phyloP scores from a whole-genome alignment of 768 basidiomycete genomes.

The Cystofilobasidium macerans region DNA sequence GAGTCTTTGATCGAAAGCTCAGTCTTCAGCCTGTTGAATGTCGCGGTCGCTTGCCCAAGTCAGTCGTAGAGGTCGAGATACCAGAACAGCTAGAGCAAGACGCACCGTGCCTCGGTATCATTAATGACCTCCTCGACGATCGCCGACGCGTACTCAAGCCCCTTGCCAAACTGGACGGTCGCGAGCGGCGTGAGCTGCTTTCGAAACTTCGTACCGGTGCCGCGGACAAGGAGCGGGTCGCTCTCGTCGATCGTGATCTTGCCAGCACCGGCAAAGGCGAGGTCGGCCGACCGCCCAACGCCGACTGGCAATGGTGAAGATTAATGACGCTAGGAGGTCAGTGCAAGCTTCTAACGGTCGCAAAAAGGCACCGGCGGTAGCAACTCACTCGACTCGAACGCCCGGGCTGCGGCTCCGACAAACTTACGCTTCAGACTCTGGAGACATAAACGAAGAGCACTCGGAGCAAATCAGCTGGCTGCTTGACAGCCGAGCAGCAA shows the following conservation, averaged over 20 bases:
- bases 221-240: slow-evolving; percentile 71
- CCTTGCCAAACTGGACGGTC: slow-evolving; percentile 58
- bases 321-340: neutral
- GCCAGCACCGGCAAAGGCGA: slow-evolving; percentile 64
- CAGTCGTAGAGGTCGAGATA: too few relatives aligned
- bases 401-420: slow-evolving; percentile 65
- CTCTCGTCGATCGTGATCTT: slow-evolving; percentile 56
- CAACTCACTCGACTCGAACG: slow-evolving; percentile 82
- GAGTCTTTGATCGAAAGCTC: slow-evolving; percentile 49
- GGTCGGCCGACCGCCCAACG: slow-evolving; percentile 81
- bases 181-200: slow-evolving; percentile 54
- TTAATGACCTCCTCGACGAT: slow-evolving; percentile 82
- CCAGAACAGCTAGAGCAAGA: too few relatives aligned
- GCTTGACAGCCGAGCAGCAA: too few relatives aligned
- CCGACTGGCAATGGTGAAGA: slow-evolving; percentile 55
- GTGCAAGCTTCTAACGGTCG: neutral
- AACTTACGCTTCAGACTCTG: slow-evolving; percentile 64
- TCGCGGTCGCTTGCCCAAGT: neutral
- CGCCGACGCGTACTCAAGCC: slow-evolving; percentile 60
- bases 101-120: slow-evolving; percentile 55
- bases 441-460: neutral
- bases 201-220: slow-evolving; percentile 67
- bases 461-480: too few relatives aligned
- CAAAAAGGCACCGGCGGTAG: slow-evolving; percentile 28
- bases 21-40: slow-evolving; percentile 54